Conservation (phyloP, 169 alveolate genomes). For the Perkinsus marinus region DNA sequence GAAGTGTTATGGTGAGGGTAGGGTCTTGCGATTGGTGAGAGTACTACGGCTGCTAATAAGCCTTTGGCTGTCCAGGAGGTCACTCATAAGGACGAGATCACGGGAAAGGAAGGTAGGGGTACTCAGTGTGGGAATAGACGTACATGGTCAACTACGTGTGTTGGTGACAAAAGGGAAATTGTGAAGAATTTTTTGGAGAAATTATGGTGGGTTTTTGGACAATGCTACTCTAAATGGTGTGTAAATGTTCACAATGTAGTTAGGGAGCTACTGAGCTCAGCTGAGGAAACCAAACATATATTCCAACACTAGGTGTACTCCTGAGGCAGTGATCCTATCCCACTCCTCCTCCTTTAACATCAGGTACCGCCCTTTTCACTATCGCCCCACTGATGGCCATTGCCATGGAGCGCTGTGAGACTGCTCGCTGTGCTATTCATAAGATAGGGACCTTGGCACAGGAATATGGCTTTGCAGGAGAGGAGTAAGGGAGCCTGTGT, state of each 20-base stretch:
- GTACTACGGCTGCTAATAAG: background rate
- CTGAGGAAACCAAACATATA: no score
- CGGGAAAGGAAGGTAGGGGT: background rate
- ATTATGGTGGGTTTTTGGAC: no score
- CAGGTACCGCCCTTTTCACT: background rate
- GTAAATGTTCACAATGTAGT: no score
- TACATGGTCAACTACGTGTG: no score
- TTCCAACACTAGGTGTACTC: no score
- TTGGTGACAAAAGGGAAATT: no score
- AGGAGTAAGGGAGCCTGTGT: background rate
- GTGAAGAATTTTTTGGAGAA: no score
- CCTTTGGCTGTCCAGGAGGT: background rate
- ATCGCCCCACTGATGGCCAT: background rate
- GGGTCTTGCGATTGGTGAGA: background rate
- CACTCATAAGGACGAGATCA: background rate
- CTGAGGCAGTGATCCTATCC: no score
- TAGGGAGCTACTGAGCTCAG: no score
- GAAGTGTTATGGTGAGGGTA: background rate
- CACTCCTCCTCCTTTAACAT: no score
- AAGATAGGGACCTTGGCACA: background rate
- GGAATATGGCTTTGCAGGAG: conserved; percentile 2
- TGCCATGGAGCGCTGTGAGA: conserved; percentile 3
- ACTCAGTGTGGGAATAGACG: no score
- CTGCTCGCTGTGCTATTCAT: background rate
- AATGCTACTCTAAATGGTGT: no score